Evolutionary conservation across 1,139 yeast genomes (phyloP), one percentile per base, ranked within the genome.

Genomic region (Blastobotrys proliferans): DNA sequence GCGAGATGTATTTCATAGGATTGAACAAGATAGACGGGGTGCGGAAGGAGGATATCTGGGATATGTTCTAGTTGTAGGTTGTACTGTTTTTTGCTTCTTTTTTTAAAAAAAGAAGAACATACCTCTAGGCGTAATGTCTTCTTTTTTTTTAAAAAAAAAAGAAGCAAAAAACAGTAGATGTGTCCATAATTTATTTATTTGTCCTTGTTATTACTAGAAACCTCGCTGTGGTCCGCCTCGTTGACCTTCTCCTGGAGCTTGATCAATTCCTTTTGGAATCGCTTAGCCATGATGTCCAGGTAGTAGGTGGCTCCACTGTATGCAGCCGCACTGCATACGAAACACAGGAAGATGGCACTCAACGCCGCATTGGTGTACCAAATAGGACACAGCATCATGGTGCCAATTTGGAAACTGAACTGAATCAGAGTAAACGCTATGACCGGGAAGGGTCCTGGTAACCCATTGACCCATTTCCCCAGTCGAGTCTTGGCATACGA

Each of bases 221-320:
- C 17, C 28, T 34, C n/a, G n/a, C n/a, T n/a, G 10, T 14, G 22
- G 25, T 18, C 35, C 25, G 28, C 28, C 18, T 38, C 22, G 14
- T 34, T 73, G 21, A 92, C 77, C 58, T 90, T 96, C 19, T 64
- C 64, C 60, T 81, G 84, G 56, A 92, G 70, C 57, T 76, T 76
- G 25, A 70, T 67, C 31, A 90, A 86, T 61, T 92, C 96, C 56
- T 83, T 86, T 58, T 81, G 95, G 64, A 84, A 81, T 56, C 87
- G 73, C 59, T 82, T 84, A 34, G 46, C 97, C 65, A 90, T 92
- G 34, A 83, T 83, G 58, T 92, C 97, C 46, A 92, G 74, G 60
- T 92, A 92, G 60, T 86, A 92, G 0, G 95, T 86, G 1, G 97
- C 97, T 26, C 98, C 98, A 54, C 92, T 90, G 62, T 83, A 86